Conservation (phyloP, 116 monocot genomes). For the Papilionanthe hybrid region DNA sequence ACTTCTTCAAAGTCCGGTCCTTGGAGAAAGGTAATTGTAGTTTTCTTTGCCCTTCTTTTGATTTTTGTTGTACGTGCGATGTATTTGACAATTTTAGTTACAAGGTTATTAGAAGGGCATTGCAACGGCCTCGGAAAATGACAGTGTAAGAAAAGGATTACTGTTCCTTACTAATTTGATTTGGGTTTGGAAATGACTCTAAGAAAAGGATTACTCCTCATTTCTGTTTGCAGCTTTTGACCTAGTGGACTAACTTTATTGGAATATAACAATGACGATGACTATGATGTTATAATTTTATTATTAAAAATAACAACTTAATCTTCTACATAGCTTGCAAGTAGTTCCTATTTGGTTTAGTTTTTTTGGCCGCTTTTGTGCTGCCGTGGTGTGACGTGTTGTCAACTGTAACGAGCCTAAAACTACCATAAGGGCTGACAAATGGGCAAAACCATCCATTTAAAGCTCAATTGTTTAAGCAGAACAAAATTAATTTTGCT, state of each 20-base stretch:
- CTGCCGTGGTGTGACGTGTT: neutral
- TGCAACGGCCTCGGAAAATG: neutral
- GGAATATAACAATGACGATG: neutral
- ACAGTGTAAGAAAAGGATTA: neutral
- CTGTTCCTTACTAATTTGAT: neutral
- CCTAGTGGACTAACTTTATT: neutral
- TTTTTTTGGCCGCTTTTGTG: neutral
- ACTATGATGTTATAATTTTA: neutral
- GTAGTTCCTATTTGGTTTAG: neutral
- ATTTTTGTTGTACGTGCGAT: neutral
- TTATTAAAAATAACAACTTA: neutral
- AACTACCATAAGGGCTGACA: neutral
- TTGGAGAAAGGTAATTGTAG: slow-evolving; percentile 60
- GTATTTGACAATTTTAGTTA: neutral
- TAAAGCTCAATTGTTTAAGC: neutral
- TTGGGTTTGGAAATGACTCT: neutral
- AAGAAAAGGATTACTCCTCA: neutral
- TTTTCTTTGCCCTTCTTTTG: neutral
- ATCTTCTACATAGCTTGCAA: slow-evolving; percentile 6
- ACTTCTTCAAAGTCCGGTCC: slow-evolving; percentile 62
- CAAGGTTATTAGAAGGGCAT: neutral
- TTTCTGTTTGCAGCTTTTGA: neutral
- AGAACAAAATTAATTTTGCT: neutral
- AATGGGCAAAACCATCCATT: neutral
- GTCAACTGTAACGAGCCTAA: neutral